These are phyloP conservation scores for Sugiyamaella smithiae DNA, from an alignment of 805 yeast species.

Conservation along the genomic window DNA sequence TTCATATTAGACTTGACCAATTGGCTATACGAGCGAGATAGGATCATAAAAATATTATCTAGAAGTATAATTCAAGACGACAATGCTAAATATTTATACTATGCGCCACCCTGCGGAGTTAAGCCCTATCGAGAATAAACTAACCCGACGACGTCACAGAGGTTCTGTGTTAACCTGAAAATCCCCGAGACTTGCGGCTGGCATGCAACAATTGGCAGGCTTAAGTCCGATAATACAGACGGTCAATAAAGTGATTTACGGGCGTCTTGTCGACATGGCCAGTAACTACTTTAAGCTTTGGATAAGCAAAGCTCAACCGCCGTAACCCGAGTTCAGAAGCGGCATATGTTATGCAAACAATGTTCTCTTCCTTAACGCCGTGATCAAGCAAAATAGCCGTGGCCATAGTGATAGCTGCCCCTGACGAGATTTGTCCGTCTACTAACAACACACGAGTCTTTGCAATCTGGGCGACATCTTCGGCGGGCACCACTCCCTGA, in stretches of 20 bases:
- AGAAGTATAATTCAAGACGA: neutral
- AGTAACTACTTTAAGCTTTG: constrained; percentile 61
- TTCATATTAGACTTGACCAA: constrained; percentile 1
- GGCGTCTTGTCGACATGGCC: constrained; percentile 60
- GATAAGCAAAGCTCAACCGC: constrained; percentile 72
- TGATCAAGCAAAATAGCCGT: constrained; percentile 83
- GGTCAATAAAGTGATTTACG: constrained; percentile 66
- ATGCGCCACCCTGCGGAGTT: neutral
- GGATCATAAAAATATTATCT: no score
- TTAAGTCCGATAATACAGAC: constrained; percentile 70
- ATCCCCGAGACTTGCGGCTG: no score
- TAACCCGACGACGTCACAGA: no score
- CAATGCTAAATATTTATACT: neutral
- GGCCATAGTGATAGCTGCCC: constrained; percentile 95
- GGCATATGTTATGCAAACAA: constrained; percentile 65
- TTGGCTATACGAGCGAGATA: no score
- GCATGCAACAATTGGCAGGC: no score
- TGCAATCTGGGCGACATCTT: constrained; percentile 18
- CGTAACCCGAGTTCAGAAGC: constrained; percentile 78
- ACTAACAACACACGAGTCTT: constrained; percentile 55
- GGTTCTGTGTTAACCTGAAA: no score
- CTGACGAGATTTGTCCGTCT: constrained; percentile 87
- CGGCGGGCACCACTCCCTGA: constrained; percentile 10
- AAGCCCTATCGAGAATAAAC: no score
- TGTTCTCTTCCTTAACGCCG: constrained; percentile 57